Evolutionary conservation across 78 protist species (phyloP), one percentile per base, ranked within the genome.

Genomic region (Pelomyxa schiedti): DNA sequence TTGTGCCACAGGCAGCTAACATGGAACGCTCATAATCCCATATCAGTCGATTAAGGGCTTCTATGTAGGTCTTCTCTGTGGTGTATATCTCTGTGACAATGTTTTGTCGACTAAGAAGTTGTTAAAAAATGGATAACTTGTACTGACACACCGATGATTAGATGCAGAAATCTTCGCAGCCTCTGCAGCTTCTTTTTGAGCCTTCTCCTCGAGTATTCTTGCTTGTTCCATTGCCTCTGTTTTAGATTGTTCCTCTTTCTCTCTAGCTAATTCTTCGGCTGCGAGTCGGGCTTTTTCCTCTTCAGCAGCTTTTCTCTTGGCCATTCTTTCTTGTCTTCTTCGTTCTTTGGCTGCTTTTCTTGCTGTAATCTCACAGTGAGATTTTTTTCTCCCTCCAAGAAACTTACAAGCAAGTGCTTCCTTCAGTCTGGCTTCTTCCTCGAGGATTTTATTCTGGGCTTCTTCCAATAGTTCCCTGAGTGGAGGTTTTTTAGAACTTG

Each of bases 341-440:
- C 38, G 65, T 40, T 77, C 74, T 36, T 77, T 42, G 30, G 41
- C 81, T 9, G 72, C 36, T 42, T 77, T 39, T 26, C 74, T 1
- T 63, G 7, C 4, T 26, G 5, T 69, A 7, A 47, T 69, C 42
- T 1, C 64, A n/a, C 29, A 39, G 6, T 6, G 64, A 32, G n/a
- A 0, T 0, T 28, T 39, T 70, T 73, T 42, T 73, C 5, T 42
- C 41, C 40, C 42, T 6, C 30, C 77, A 26, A 69, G 5, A n/a
- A 65, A 22, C 64, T 73, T 53, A 38, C 37, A 39, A 2, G 52
- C 77, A 2, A 73, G 9, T 28, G 52, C 6, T 16, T 67, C 74
- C 58, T 72, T 24, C 36, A 35, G 68, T 0, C 66, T 58, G n/a
- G 22, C 6, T 70, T 70, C 58, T 76, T 63, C 58, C 24, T 72